These are phyloP conservation scores for Rhodamnia rubescens DNA, from an alignment of 345 rosid genomes.

Conservation along the genomic window DNA sequence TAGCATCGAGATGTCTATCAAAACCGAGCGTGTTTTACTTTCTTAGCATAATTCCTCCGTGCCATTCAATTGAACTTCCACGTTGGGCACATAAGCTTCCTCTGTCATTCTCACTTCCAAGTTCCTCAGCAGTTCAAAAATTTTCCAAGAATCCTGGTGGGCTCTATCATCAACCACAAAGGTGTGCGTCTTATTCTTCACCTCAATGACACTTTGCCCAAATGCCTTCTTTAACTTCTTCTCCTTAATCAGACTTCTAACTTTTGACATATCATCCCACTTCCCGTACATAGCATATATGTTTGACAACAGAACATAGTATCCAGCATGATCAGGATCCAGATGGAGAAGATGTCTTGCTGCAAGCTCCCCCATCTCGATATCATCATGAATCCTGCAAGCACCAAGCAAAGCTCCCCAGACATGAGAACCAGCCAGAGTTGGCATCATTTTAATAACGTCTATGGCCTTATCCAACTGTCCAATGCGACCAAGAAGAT, in stretches of 20 bases:
- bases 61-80: not conserved
- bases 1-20: not conserved
- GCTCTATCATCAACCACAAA: not conserved
- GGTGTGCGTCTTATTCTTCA: not conserved
- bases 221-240: constrained; percentile 27
- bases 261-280: constrained; percentile 28
- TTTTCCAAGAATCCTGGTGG: not conserved
- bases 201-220: constrained; percentile 31
- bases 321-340: constrained; percentile 47
- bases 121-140: not conserved
- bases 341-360: constrained; percentile 30
- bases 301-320: constrained; percentile 38
- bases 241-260: constrained; percentile 28
- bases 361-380: constrained; percentile 34
- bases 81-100: not conserved
- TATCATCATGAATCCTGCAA: constrained; percentile 45
- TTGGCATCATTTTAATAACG: constrained; percentile 25
- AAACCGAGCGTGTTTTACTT: not conserved
- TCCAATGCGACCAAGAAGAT: constrained; percentile 52
- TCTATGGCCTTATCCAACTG: constrained; percentile 29
- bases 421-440: constrained; percentile 27
- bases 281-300: constrained; percentile 40
- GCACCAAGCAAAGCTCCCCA: constrained; percentile 53
- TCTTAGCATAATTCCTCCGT: not conserved
- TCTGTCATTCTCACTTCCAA: not conserved